A percentile compares a stretch with the other conserved stretches of the same genome.
These are phyloP conservation scores for Fusarium succisae DNA, from an alignment of 2,329 filamentous ascomycete species.

Conservation along the genomic window DNA sequence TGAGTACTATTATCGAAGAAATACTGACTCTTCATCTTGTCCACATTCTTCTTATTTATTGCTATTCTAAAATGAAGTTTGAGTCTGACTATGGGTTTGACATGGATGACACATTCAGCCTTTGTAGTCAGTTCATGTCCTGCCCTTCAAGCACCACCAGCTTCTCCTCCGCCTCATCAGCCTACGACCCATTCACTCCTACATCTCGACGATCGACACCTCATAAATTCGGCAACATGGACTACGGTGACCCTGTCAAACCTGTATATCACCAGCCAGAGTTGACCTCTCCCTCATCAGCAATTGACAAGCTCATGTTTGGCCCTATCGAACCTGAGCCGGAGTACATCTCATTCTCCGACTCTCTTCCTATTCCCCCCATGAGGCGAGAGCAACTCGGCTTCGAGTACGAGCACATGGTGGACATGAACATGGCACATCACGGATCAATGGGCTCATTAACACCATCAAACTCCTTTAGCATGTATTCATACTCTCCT, in stretches of 20 bases:
- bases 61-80: slow-evolving; percentile 47
- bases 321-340: slow-evolving; percentile 47
- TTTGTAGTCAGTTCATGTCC: slow-evolving; percentile 50
- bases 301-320: slow-evolving; percentile 49
- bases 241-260: slow-evolving; percentile 48
- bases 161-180: slow-evolving; percentile 53
- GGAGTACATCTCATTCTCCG: slow-evolving; percentile 46
- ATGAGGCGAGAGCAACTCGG: slow-evolving; percentile 49
- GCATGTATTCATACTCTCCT: slow-evolving; percentile 41
- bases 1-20: no score
- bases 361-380: slow-evolving; percentile 49
- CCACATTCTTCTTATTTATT: no score
- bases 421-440: slow-evolving; percentile 49
- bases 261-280: slow-evolving; percentile 42
- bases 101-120: slow-evolving; percentile 53
- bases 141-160: slow-evolving; percentile 49
- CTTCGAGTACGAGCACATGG: slow-evolving; percentile 51
- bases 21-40: no score
- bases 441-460: slow-evolving; percentile 49
- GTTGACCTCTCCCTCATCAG: slow-evolving; percentile 49
- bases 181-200: slow-evolving; percentile 57
- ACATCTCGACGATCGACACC: slow-evolving; percentile 56
- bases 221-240: slow-evolving; percentile 49
- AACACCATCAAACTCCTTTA: slow-evolving; percentile 46
- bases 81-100: slow-evolving; percentile 52